Evolutionary conservation across 2,329 filamentous ascomycete genomes (phyloP).

Genomic region (Alternaria gaisen): DNA sequence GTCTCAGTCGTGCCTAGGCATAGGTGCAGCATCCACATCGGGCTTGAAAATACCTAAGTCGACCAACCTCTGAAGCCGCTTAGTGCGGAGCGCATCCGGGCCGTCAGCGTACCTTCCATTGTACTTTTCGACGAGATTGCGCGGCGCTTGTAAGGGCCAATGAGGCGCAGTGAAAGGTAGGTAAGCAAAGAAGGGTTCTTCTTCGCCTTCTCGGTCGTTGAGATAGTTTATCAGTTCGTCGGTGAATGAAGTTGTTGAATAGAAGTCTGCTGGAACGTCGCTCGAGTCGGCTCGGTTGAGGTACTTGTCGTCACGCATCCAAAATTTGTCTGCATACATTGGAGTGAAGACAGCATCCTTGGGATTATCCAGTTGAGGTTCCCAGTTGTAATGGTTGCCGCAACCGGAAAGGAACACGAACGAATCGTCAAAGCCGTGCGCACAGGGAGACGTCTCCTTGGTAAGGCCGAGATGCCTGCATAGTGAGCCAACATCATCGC

Average conservation of each 20-base stretch:
- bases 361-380: neutral
- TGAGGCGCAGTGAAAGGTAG: no score
- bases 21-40: conserved; percentile 10
- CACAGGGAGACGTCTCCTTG: conserved; percentile 6
- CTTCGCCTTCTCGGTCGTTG: no score
- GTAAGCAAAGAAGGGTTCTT: no score
- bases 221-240: no score
- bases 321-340: neutral
- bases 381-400: neutral
- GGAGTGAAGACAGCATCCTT: neutral
- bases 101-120: conserved; percentile 37
- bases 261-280: no score
- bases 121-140: conserved; percentile 30
- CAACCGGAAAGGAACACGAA: neutral
- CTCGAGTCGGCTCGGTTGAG: no score
- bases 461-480: conserved; percentile 18
- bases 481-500: neutral
- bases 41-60: conserved; percentile 25
- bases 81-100: conserved; percentile 32
- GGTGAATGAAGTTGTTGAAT: no score
- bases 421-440: neutral
- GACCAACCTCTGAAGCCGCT: conserved; percentile 31
- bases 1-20: neutral
- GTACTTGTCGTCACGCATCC: conserved; percentile 1
- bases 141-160: neutral